These are phyloP conservation scores for Kuraishia hungarica DNA, from an alignment of 805 yeast species.

Conservation along the genomic window DNA sequence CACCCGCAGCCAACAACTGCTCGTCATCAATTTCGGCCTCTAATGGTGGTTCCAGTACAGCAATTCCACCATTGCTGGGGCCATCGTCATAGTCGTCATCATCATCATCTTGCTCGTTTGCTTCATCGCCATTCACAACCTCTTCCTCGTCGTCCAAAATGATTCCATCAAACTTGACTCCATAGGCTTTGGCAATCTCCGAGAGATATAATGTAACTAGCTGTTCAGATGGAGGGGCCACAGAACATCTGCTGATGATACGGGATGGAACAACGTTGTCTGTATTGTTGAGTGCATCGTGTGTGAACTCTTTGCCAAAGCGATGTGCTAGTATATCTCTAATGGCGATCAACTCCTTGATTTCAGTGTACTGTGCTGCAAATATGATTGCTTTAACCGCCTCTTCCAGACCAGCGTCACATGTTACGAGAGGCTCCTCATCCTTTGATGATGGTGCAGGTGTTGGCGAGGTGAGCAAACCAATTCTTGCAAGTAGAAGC, in stretches of 20 bases:
- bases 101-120: constrained; percentile 20
- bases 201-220: constrained; percentile 62
- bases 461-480: constrained; percentile 33
- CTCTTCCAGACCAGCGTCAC: constrained; percentile 61
- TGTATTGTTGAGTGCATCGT: constrained; percentile 43
- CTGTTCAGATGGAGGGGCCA: constrained; percentile 57
- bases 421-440: constrained; percentile 10
- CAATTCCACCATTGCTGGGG: constrained; percentile 7
- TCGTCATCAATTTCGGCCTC: constrained; percentile 8
- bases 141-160: constrained; percentile 15
- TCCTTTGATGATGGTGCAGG: constrained; percentile 14
- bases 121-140: constrained; percentile 16
- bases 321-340: constrained; percentile 54
- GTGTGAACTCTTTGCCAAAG: constrained; percentile 62
- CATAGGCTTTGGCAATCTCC: constrained; percentile 77
- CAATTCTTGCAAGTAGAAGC: constrained; percentile 64
- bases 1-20: constrained; percentile 7
- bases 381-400: constrained; percentile 65
- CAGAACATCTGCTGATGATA: constrained; percentile 50
- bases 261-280: constrained; percentile 56
- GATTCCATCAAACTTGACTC: constrained; percentile 52
- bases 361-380: constrained; percentile 65
- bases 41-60: constrained; percentile 16
- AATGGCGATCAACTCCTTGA: constrained; percentile 58
- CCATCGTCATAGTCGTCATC: constrained; percentile 21